phyloP scores from a whole-genome alignment of 2,329 filamentous ascomycete genomes.

The Macrophomina tecta region DNA sequence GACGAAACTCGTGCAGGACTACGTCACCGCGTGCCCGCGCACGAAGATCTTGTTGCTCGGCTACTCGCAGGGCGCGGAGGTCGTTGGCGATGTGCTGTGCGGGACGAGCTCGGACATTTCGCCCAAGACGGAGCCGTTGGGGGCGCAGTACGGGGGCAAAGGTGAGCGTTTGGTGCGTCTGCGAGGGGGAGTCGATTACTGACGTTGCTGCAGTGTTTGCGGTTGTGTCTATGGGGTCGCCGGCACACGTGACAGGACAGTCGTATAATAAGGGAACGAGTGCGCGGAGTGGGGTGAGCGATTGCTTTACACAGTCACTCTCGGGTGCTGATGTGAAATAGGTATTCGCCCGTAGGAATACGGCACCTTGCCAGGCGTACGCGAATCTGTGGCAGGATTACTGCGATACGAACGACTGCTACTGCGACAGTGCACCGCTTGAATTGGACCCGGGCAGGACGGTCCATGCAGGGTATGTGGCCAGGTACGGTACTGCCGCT shows the following conservation, averaged over 20 bases:
- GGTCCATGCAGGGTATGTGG: not conserved
- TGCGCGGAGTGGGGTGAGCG: not conserved
- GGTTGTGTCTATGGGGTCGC: not conserved
- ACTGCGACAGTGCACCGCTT: not conserved
- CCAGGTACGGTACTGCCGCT: not conserved
- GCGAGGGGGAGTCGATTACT: too few relatives aligned
- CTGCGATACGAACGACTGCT: conserved; percentile 7
- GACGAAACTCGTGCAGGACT: conserved; percentile 29
- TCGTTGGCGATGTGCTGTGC: conserved; percentile 39
- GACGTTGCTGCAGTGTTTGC: not conserved
- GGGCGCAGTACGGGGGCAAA: not conserved
- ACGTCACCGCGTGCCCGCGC: conserved; percentile 33
- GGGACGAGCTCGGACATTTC: conserved; percentile 27
- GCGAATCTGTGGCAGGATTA: not conserved
- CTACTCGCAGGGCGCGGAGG: conserved; percentile 41
- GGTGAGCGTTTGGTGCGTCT: too few relatives aligned
- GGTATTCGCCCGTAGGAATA: not conserved
- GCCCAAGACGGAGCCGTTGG: not conserved
- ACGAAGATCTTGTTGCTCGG: conserved; percentile 39
- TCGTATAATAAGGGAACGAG: not conserved
- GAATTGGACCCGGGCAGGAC: not conserved
- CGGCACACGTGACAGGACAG: not conserved
- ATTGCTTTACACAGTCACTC: not conserved
- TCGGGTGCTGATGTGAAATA: not conserved
- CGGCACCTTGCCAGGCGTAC: not conserved